Evolutionary conservation across 2,329 filamentous ascomycete species (phyloP).

Genomic region (Aspergillus piperis): DNA sequence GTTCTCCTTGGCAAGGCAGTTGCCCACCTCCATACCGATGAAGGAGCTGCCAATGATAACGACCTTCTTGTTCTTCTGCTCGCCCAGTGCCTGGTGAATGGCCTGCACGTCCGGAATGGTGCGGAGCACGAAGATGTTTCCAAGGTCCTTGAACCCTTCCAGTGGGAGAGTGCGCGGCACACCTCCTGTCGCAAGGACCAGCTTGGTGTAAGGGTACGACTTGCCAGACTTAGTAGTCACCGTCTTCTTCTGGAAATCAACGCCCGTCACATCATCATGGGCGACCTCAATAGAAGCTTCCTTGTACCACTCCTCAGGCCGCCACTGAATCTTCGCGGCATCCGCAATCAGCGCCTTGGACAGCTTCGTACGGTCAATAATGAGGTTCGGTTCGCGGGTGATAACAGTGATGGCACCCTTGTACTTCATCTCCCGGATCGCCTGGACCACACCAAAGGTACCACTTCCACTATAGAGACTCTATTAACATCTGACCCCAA

Average conservation of each 20-base stretch:
- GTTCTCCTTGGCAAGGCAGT: conserved; percentile 76
- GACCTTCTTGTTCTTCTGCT: conserved; percentile 83
- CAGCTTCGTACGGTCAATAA: conserved; percentile 91
- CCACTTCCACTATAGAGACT: conserved; percentile 67
- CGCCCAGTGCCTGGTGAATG: conserved; percentile 76
- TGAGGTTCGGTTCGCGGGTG: conserved; percentile 78
- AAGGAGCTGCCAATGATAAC: conserved; percentile 92
- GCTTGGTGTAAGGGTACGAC: conserved; percentile 76
- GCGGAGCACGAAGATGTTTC: conserved; percentile 84
- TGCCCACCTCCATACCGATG: conserved; percentile 97
- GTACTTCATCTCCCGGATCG: conserved; percentile 78
- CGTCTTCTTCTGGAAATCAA: conserved; percentile 74
- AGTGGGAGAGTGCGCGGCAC: conserved; percentile 74
- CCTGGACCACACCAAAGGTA: conserved; percentile 77
- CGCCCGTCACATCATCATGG: conserved; percentile 64
- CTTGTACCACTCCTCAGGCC: conserved; percentile 76
- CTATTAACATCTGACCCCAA: background rate
- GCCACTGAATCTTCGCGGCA: conserved; percentile 72
- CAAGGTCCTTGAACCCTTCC: conserved; percentile 79
- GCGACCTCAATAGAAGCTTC: conserved; percentile 59
- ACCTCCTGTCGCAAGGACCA: conserved; percentile 87
- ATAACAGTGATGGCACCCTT: conserved; percentile 79
- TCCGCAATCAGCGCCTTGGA: conserved; percentile 91
- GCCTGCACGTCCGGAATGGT: conserved; percentile 73
- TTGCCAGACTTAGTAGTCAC: conserved; percentile 75